Conservation (phyloP, 139 green algal species). For the Ettlia oleoabundans region DNA sequence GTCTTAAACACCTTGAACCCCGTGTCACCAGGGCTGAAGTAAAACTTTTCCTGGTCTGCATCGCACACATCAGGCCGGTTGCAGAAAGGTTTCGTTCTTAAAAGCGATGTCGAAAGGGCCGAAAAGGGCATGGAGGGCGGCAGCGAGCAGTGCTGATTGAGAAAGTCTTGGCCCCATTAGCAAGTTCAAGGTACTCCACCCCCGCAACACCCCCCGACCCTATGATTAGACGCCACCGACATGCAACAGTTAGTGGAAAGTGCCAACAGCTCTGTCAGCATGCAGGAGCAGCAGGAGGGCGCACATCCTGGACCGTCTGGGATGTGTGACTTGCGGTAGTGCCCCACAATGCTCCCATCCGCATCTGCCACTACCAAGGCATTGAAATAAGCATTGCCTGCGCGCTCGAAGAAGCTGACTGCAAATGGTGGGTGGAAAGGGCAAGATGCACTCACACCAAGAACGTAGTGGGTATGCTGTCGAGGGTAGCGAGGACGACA, state of each 20-base stretch:
- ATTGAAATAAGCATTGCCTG: slow-evolving; percentile 75
- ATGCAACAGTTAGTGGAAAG: neutral
- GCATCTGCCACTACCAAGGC: slow-evolving; percentile 70
- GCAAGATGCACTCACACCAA: no score
- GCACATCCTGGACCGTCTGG: slow-evolving; percentile 70
- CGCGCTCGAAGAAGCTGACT: slow-evolving; percentile 74
- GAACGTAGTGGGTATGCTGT: no score
- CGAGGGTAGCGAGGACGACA: neutral
- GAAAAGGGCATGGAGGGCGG: no score
- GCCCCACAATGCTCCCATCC: slow-evolving; percentile 56
- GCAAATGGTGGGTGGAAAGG: no score
- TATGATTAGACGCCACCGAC: neutral
- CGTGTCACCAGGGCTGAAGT: slow-evolving; percentile 80
- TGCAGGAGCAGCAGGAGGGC: neutral
- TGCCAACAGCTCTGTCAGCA: neutral
- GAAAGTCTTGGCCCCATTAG: neutral
- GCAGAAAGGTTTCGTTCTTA: no score
- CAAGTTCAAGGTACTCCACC: neutral
- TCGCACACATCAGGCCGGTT: no score
- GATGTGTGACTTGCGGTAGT: slow-evolving; percentile 83
- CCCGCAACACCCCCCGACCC: no score
- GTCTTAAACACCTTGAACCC: slow-evolving; percentile 75
- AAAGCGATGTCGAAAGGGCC: no score
- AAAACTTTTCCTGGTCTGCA: slow-evolving; percentile 79
- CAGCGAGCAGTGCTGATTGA: neutral